Evolutionary conservation across 441 rosid genomes (phyloP).

Genomic region (Populus hybrid): DNA sequence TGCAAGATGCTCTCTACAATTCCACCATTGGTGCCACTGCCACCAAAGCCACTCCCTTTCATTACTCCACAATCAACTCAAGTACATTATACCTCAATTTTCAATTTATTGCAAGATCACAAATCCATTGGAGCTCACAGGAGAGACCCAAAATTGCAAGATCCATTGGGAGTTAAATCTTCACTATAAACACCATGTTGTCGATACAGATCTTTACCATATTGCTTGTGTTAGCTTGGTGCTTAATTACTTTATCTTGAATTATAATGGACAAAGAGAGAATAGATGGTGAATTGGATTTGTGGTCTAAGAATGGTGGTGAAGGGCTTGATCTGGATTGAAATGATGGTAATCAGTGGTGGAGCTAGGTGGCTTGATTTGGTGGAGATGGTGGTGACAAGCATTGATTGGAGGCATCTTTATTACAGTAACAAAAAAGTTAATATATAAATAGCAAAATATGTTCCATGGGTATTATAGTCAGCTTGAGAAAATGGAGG

Average conservation of each 20-base stretch:
- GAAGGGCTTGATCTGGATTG: neutral
- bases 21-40: neutral
- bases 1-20: neutral
- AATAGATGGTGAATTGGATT: neutral
- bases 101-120: neutral
- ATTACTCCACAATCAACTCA: neutral
- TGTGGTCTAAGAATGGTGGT: neutral
- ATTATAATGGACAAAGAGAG: neutral
- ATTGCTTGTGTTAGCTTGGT: neutral
- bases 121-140: neutral
- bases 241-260: neutral
- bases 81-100: neutral
- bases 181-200: neutral
- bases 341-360: neutral
- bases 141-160: neutral
- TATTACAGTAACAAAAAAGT: no score
- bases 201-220: neutral
- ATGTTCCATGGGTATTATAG: no score
- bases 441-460: no score
- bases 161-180: neutral
- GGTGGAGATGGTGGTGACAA: no score
- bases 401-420: no score
- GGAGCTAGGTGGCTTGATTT: no score
- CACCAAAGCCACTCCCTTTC: neutral
- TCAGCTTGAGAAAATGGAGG: no score